phyloP scores from a whole-genome alignment of 202 grass and related monocot species.

The Miscanthus sacchariflorus region DNA sequence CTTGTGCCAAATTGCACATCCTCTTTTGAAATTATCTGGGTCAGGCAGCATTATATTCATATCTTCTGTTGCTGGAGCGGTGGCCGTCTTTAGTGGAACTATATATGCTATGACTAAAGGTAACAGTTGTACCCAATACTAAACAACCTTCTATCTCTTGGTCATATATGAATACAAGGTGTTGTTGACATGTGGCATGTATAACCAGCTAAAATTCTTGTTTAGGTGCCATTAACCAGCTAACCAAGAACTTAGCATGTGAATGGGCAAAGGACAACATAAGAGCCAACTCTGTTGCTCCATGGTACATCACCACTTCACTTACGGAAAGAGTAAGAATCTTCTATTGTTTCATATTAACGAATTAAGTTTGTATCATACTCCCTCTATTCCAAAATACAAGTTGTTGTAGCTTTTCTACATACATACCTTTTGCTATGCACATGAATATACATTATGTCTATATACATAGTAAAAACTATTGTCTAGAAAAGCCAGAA shows the following conservation, averaged over 20 bases:
- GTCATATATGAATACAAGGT: not conserved
- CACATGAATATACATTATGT: not conserved
- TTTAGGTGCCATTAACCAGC: slow-evolving; percentile 89
- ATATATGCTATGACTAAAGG: slow-evolving; percentile 92
- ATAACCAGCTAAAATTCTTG: slow-evolving; percentile 23
- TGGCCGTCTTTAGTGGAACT: slow-evolving; percentile 54
- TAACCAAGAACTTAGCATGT: slow-evolving; percentile 90
- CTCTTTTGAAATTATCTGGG: slow-evolving; percentile 83
- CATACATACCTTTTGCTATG: not conserved
- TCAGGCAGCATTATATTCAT: slow-evolving; percentile 84
- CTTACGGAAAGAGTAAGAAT: slow-evolving; percentile 65
- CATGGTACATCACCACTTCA: slow-evolving; percentile 87
- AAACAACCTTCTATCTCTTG: not conserved
- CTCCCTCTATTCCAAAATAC: not conserved
- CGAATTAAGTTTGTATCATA: not conserved
- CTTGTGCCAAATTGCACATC: slow-evolving; percentile 85
- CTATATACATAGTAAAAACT: too few relatives aligned
- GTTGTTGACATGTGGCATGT: not conserved
- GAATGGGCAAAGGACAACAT: slow-evolving; percentile 96
- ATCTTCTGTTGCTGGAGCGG: slow-evolving; percentile 69
- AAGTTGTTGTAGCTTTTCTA: not conserved
- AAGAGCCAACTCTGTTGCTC: slow-evolving; percentile 80
- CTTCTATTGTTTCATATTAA: not conserved
- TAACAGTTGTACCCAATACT: slow-evolving; percentile 37
- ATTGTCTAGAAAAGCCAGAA: not conserved